Base-by-base conservation (phyloP, 2,329 filamentous ascomycete species). In the Lachnellula willkommii region DNA sequence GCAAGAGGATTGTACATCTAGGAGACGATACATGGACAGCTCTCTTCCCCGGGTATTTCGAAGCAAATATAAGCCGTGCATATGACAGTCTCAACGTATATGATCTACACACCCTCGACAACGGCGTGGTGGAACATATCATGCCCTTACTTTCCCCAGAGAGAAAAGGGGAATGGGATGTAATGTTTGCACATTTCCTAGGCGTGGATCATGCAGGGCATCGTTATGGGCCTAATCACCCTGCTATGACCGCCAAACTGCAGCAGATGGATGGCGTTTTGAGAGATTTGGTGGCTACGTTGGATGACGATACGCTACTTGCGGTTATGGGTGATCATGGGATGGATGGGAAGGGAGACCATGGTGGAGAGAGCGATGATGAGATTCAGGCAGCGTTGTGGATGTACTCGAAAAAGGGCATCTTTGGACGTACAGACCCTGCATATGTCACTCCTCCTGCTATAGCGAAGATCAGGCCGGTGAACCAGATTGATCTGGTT, bases 271-370 rank as follows among this genome's bases (percentile, higher is more conserved):
- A 99, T 66, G 74, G 70, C 1, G 86, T 96, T 32, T 78, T 97
- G 56, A 81, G 84, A 45, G 79, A 87, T 26, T 77, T 97, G 53
- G 84, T 89, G 3, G 77, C 81, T 0, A 76, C 76, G 3, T 76
- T 99, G 17, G 93, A 96, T 65, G 88, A 96, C 52, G 77, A 90
- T 54, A 99, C 94, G 0, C 76, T 99, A 22, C 76, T 99, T 37
- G 84, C 99, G 20, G 89, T 99, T 14, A 95, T 99, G 90, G 94
- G 94, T n/a, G 94, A 99, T 70, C 94, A 99, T 69, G 94, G 94
- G 11, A 99, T 99, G 94, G 94, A 99, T 71, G 78, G 82, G 58
- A 97, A 99, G 74, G 94, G 94, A 17, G 94, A 99, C 63, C 94
- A 99, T 68, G 94, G 94, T n/a, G 94, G 94, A 53, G 94, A 99